phyloP scores from a whole-genome alignment of 805 yeast genomes.

The Metschnikowia lochheadii region DNA sequence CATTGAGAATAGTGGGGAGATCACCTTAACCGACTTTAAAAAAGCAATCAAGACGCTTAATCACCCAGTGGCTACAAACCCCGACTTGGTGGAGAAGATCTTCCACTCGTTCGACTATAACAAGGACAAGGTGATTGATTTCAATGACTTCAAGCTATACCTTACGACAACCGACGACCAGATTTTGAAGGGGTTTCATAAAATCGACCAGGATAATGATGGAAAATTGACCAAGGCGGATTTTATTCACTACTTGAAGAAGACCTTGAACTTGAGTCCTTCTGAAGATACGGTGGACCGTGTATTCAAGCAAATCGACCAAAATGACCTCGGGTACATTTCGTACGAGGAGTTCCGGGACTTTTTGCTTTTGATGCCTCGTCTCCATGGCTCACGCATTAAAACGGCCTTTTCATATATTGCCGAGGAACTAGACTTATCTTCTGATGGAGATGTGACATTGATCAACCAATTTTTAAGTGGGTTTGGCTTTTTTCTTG shows the following conservation, averaged over 20 bases:
- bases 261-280: conserved; percentile 50
- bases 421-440: conserved; percentile 71
- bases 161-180: conserved; percentile 65
- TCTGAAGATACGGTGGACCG: conserved; percentile 48
- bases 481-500: conserved; percentile 86
- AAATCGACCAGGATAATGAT: conserved; percentile 67
- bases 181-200: conserved; percentile 62
- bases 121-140: conserved; percentile 55
- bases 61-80: conserved; percentile 63
- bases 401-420: conserved; percentile 79
- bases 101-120: conserved; percentile 58
- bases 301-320: conserved; percentile 55
- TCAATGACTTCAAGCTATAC: conserved; percentile 63
- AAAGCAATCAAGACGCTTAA: conserved; percentile 43
- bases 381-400: conserved; percentile 69
- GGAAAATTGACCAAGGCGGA: conserved; percentile 67
- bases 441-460: conserved; percentile 91
- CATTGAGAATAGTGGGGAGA: conserved; percentile 41
- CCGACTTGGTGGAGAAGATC: conserved; percentile 53
- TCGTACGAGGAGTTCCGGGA: conserved; percentile 85
- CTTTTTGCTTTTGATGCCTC: conserved; percentile 77
- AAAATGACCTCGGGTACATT: conserved; percentile 58
- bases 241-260: conserved; percentile 57
- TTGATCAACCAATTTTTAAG: conserved; percentile 71
- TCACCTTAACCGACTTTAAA: conserved; percentile 46